Conservation (phyloP, 129 eudicot genomes). For the Cynara cardunculus region DNA sequence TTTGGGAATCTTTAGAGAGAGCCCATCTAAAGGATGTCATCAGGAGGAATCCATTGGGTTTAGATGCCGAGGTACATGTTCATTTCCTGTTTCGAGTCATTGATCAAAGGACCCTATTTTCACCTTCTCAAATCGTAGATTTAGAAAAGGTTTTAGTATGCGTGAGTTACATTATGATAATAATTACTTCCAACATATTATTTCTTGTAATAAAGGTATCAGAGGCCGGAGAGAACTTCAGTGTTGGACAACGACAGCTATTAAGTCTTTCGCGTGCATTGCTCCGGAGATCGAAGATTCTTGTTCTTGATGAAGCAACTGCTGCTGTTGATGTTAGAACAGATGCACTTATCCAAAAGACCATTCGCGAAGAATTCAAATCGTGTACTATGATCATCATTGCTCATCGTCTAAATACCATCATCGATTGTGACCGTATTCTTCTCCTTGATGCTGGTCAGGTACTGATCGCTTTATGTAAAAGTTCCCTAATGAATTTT, state of each 20-base stretch:
- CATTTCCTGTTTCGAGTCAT: background rate
- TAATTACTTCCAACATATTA: background rate
- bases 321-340: conserved; percentile 99
- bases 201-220: conserved; percentile 50
- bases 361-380: conserved; percentile 91
- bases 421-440: conserved; percentile 83
- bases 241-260: conserved; percentile 94
- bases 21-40: conserved; percentile 88
- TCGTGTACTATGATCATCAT: conserved; percentile 96
- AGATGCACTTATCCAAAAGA: conserved; percentile 95
- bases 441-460: conserved; percentile 90
- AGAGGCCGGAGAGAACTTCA: conserved; percentile 95
- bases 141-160: background rate
- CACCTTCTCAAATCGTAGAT: background rate
- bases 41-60: conserved; percentile 76
- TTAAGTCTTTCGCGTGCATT: conserved; percentile 92
- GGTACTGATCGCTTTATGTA: conserved; percentile 39
- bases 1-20: conserved; percentile 96
- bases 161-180: background rate
- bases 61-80: conserved; percentile 86
- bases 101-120: background rate
- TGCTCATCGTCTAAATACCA: conserved; percentile 93
- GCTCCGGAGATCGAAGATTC: conserved; percentile 90
- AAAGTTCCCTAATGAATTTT: background rate
- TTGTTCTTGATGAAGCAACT: conserved; percentile 99